Conservation (phyloP, 352 stramenopile genomes). For the Globisporangium heterothallicum region DNA sequence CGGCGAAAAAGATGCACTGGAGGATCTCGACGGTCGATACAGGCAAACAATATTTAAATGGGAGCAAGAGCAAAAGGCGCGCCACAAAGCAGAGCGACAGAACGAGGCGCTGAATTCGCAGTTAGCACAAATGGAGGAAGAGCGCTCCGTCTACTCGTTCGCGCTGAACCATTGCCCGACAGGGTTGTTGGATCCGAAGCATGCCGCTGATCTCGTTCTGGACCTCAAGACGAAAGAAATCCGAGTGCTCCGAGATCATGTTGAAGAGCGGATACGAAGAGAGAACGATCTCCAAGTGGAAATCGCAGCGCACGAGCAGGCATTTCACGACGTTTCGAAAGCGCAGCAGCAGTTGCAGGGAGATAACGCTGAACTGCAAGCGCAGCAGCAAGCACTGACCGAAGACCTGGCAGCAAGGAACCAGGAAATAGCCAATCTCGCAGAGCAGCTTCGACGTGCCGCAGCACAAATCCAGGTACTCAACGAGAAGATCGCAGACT, state of each 20-base stretch:
- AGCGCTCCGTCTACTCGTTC: conserved; percentile 37
- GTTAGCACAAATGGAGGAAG: conserved; percentile 46
- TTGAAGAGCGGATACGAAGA: not conserved
- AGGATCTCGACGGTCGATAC: conserved; percentile 51
- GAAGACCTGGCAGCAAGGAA: not conserved
- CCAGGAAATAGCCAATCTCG: conserved; percentile 14
- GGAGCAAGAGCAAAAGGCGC: conserved; percentile 42
- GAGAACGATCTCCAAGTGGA: conserved; percentile 7
- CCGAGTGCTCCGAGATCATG: conserved; percentile 6
- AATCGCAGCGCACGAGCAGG: conserved; percentile 9
- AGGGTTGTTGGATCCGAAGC: conserved; percentile 17
- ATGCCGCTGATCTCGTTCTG: conserved; percentile 34
- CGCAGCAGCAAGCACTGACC: not conserved
- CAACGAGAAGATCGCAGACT: conserved; percentile 22
- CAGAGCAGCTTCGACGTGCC: conserved; percentile 15
- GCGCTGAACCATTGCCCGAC: conserved; percentile 38
- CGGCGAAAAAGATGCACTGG: conserved; percentile 40
- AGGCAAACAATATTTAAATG: conserved; percentile 47
- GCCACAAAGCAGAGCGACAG: conserved; percentile 32
- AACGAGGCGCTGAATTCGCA: conserved; percentile 26
- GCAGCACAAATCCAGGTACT: conserved; percentile 23
- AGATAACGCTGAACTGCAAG: not conserved
- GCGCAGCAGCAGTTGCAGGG: conserved; percentile 16
- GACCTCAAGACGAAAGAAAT: conserved; percentile 55
- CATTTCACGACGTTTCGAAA: not conserved